Evolutionary conservation across 306 rosid genomes (phyloP).

Genomic region (Quercus suber): DNA sequence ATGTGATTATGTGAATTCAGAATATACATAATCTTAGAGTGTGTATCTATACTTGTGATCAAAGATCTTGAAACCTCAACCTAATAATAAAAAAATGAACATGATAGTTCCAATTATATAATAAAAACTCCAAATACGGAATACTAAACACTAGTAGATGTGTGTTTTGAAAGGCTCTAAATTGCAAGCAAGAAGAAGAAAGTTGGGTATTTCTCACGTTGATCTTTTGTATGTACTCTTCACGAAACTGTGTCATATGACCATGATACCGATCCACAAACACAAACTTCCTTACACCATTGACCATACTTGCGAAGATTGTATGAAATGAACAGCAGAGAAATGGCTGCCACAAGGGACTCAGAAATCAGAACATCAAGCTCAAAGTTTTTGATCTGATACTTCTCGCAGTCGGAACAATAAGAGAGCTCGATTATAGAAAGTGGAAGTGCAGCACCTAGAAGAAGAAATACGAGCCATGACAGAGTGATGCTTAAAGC

Average conservation of each 20-base stretch:
- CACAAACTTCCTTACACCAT: constrained; percentile 35
- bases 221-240: constrained; percentile 36
- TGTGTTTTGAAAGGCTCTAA: background rate
- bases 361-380: constrained; percentile 34
- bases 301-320: constrained; percentile 42
- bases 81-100: too few relatives aligned
- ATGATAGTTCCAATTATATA: background rate
- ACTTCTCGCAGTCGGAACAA: constrained; percentile 28
- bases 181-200: background rate
- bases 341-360: constrained; percentile 39
- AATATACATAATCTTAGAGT: too few relatives aligned
- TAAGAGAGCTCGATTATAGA: background rate
- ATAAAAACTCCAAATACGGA: background rate
- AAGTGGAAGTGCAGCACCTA: constrained; percentile 34
- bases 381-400: constrained; percentile 43
- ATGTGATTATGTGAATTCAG: too few relatives aligned
- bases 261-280: constrained; percentile 40
- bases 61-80: too few relatives aligned
- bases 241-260: constrained; percentile 30
- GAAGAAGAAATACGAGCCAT: constrained; percentile 38
- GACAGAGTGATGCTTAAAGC: constrained; percentile 32
- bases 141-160: background rate
- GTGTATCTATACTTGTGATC: too few relatives aligned
- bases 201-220: constrained; percentile 22
- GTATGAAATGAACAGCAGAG: constrained; percentile 43